Evolutionary conservation across 164 flowering plant genomes (phyloP), one percentile per base, ranked within the genome.

Genomic region (Magnolia kwangsiensis): DNA sequence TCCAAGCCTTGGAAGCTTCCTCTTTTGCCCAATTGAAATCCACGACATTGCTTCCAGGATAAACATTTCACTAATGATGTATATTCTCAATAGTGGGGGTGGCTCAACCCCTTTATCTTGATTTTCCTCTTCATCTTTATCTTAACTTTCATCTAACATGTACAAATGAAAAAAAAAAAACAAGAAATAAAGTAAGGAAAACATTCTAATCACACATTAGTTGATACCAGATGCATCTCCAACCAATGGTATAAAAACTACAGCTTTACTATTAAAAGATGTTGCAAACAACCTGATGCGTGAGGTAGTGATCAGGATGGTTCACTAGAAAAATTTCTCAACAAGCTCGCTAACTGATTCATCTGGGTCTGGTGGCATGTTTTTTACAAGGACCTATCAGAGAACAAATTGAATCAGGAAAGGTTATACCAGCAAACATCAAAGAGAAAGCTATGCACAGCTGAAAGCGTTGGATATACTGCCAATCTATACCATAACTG

Each of bases 331-430:
- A 72, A 84, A 84, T 70, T 82, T 83, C 37, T 84, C 83, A 64
- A 84, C 85, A 75, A 70, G 82, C 72, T 84, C 85, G 49, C 80
- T 75, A 45, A 84, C 79, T 19, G 87, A 78, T 72, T 82, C 85
- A 72, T 82, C 82, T 58, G 83, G 79, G 9, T 82, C 87, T 8
- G 79, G 80, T 27, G 87, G 87, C 8, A 84, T 83, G 77, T 82
- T 84, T 82, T 85, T 80, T 20, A 84, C 85, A 63, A 84, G 83
- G 37, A 84, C 87, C 87, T 84, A 84, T n/a, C 76, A 75, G 49
- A 70, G 18, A 59, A 77, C 37, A 72, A 71, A 63, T 37, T 51
- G 14, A 68, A 31, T 68, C 27, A 68, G 51, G n/a, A 68, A 29
- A 24, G 45, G 45, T n/a, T 5, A 23, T 16, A 16, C 49, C 11